Conservation (phyloP, 345 rosid species). For the Arabidopsis thaliana region DNA sequence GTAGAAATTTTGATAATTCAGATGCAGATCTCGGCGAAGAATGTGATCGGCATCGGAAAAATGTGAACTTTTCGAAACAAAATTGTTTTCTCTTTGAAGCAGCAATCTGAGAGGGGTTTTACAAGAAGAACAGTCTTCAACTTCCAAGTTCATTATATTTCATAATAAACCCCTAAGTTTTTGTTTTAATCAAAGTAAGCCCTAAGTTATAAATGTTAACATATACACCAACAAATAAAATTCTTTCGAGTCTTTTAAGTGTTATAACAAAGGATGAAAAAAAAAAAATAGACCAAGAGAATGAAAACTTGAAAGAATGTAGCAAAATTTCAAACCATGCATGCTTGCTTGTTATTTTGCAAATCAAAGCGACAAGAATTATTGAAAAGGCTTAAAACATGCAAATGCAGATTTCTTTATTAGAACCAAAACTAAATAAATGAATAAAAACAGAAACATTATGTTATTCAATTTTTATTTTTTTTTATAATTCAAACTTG, state of each 20-base stretch:
- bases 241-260: neutral
- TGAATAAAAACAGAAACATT: no score
- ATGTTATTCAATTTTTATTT: no score
- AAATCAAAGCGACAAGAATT: no score
- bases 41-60: neutral
- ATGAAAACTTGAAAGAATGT: no score
- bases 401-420: no score
- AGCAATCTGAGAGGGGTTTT: conserved; percentile 11
- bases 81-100: neutral
- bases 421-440: no score
- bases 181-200: neutral
- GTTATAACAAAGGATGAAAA: no score
- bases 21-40: conserved; percentile 37
- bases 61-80: conserved; percentile 7
- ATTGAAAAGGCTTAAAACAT: no score
- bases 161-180: neutral
- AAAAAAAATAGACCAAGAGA: no score
- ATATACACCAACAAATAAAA: neutral
- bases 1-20: neutral
- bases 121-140: conserved; percentile 12
- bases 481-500: no score
- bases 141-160: neutral
- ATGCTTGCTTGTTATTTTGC: no score
- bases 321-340: no score
- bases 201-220: neutral